Evolutionary conservation across 345 rosid species (phyloP).

Genomic region (Ceriops tagal): DNA sequence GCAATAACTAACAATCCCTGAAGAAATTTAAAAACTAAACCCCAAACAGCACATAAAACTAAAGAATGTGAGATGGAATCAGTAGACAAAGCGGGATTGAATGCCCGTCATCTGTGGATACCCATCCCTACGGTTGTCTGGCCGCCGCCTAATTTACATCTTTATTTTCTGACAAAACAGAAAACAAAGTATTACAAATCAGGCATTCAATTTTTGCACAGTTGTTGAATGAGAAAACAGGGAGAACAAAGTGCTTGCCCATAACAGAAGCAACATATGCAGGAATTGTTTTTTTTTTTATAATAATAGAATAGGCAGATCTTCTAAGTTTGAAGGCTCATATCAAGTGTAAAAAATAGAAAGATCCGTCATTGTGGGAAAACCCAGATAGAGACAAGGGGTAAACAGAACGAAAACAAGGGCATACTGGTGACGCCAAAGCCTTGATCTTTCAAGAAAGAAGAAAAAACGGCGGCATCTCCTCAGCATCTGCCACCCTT

Average conservation of each 20-base stretch:
- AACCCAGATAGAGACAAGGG: conserved; percentile 23
- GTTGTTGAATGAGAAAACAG: conserved; percentile 30
- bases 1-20: no score
- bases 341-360: conserved; percentile 47
- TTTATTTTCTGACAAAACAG: conserved; percentile 2
- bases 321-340: conserved; percentile 30
- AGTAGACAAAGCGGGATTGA: conserved; percentile 44
- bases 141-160: conserved; percentile 43
- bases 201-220: conserved; percentile 41
- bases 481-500: conserved; percentile 1
- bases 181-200: conserved; percentile 5
- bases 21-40: no score
- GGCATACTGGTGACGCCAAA: conserved; percentile 21
- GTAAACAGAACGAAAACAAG: not conserved
- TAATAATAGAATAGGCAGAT: no score
- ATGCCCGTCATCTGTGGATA: conserved; percentile 48
- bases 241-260: conserved; percentile 9
- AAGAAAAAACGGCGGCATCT: conserved; percentile 21
- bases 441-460: conserved; percentile 5
- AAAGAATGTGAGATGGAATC: conserved; percentile 47
- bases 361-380: conserved; percentile 32
- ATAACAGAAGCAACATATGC: conserved; percentile 28
- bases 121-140: conserved; percentile 68
- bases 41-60: no score
- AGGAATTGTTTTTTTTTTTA: not conserved